A percentile compares a stretch with the other conserved stretches of the same genome.
These are phyloP conservation scores for Cocos nucifera DNA, from an alignment of 176 grass and related monocot species.

Conservation along the genomic window DNA sequence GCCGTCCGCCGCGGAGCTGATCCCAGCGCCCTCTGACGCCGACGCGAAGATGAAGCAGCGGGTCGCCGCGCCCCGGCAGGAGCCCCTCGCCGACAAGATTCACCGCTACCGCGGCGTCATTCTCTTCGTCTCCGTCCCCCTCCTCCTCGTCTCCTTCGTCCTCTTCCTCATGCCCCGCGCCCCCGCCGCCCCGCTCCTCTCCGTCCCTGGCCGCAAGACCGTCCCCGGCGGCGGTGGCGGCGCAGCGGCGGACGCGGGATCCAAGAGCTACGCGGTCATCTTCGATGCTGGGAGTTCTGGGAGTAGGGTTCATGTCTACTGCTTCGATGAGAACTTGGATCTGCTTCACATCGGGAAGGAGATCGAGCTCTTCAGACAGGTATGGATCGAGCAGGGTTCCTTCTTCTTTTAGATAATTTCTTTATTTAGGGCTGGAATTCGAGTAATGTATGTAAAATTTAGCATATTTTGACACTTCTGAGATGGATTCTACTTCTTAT, in stretches of 20 bases:
- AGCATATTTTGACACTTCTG: too few species aligned
- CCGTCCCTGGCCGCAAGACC: not conserved
- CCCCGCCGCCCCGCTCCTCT: not conserved
- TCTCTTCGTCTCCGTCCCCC: slow-evolving; percentile 9
- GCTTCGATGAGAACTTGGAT: slow-evolving; percentile 22
- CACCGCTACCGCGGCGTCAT: slow-evolving; percentile 8
- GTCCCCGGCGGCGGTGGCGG: not conserved
- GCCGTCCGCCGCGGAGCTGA: slow-evolving; percentile 23
- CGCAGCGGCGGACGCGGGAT: not conserved
- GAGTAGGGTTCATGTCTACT: slow-evolving; percentile 27
- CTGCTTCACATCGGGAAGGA: slow-evolving; percentile 16
- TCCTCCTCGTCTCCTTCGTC: slow-evolving; percentile 16
- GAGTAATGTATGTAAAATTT: too few species aligned
- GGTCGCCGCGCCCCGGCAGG: not conserved
- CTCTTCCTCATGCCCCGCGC: slow-evolving; percentile 20
- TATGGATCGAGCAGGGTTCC: not conserved
- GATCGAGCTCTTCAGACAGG: slow-evolving; percentile 18
- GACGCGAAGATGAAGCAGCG: slow-evolving; percentile 18
- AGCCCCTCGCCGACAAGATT: slow-evolving; percentile 15
- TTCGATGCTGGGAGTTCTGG: slow-evolving; percentile 27
- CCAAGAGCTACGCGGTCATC: slow-evolving; percentile 25
- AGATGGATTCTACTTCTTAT: too few species aligned
- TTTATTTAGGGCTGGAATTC: too few species aligned
- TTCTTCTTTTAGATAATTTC: too few species aligned
- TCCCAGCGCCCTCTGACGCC: not conserved